Percentiles rank a stretch among this genome's conserved stretches.
These are phyloP conservation scores for Beauveria sp. DNA, from an alignment of 2,329 filamentous ascomycete genomes.

Conservation along the genomic window DNA sequence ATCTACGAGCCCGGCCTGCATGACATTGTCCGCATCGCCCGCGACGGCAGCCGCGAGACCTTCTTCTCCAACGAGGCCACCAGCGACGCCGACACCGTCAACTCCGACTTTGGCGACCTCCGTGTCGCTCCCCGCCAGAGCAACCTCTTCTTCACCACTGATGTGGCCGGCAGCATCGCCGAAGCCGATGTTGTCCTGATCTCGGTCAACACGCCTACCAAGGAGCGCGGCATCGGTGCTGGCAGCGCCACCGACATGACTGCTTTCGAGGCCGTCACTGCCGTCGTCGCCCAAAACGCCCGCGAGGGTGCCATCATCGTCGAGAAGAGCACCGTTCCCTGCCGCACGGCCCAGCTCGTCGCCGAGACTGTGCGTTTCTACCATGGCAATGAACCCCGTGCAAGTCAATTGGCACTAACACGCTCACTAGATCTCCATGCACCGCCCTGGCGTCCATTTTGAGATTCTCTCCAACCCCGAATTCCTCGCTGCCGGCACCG, in stretches of 20 bases:
- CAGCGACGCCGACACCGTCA: slow-evolving; percentile 23
- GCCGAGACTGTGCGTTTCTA: slow-evolving; percentile 51
- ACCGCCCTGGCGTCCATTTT: slow-evolving; percentile 57
- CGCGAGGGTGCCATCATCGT: slow-evolving; percentile 65
- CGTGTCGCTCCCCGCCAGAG: slow-evolving; percentile 39
- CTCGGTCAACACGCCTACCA: slow-evolving; percentile 74
- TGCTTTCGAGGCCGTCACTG: slow-evolving; percentile 61
- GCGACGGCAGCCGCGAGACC: slow-evolving; percentile 47
- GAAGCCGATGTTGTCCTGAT: slow-evolving; percentile 69
- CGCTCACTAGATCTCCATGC: slow-evolving; percentile 40
- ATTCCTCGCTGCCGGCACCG: slow-evolving; percentile 72
- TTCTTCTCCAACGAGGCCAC: slow-evolving; percentile 31
- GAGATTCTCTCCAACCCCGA: slow-evolving; percentile 77
- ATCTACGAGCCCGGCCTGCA: slow-evolving; percentile 68
- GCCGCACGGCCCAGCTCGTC: slow-evolving; percentile 63
- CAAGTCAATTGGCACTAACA: too few relatives aligned
- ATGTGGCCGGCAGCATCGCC: slow-evolving; percentile 52
- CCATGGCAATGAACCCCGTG: too few relatives aligned
- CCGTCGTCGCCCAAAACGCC: slow-evolving; percentile 59
- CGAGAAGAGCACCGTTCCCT: slow-evolving; percentile 76
- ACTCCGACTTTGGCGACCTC: slow-evolving; percentile 24
- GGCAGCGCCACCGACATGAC: slow-evolving; percentile 67
- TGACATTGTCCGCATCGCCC: slow-evolving; percentile 58
- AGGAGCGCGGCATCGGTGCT: slow-evolving; percentile 59
- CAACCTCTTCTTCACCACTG: slow-evolving; percentile 68